These are phyloP conservation scores for Musa troglodytarum DNA, from an alignment of 176 grass and related monocot genomes.

Conservation along the genomic window DNA sequence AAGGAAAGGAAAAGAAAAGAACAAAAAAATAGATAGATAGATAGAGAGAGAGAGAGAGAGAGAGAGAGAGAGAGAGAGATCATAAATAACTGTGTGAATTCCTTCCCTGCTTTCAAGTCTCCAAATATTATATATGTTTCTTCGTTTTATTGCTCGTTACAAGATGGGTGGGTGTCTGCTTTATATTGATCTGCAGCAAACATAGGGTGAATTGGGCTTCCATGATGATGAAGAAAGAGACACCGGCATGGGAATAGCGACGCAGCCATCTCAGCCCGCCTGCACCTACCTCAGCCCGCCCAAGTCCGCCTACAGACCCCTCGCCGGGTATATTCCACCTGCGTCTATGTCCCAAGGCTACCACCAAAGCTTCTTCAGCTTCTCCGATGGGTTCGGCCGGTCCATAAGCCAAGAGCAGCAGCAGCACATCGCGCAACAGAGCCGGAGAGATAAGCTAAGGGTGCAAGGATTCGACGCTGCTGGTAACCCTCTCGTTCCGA, in stretches of 20 bases:
- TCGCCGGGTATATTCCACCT: not conserved
- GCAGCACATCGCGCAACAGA: slow-evolving; percentile 82
- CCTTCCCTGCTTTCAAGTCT: too few relatives aligned
- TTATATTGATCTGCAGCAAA: not conserved
- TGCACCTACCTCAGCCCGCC: not conserved
- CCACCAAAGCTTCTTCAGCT: slow-evolving; percentile 59
- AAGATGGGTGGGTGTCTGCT: too few relatives aligned
- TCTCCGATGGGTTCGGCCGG: slow-evolving; percentile 33
- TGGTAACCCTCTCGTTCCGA: slow-evolving; percentile 43
- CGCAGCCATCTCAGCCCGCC: slow-evolving; percentile 28
- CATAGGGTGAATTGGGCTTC: not conserved
- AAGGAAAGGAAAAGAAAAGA: not conserved
- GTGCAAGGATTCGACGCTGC: slow-evolving; percentile 64
- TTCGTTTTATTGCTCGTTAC: too few relatives aligned
- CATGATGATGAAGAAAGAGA: slow-evolving; percentile 17
- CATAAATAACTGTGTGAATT: too few relatives aligned
- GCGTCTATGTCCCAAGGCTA: slow-evolving; percentile 91
- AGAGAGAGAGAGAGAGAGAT: too few relatives aligned
- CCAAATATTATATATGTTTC: too few relatives aligned
- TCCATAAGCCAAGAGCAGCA: slow-evolving; percentile 35
- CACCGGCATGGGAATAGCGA: slow-evolving; percentile 79
- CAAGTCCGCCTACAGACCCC: not conserved
- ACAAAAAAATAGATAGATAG: too few relatives aligned
- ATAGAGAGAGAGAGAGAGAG: too few relatives aligned
- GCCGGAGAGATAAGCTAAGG: slow-evolving; percentile 78